A percentile compares a stretch with the other conserved stretches of the same genome.
Evolutionary conservation across 257 asterid genomes (phyloP).

Genomic region (Jacaranda mimosifolia): DNA sequence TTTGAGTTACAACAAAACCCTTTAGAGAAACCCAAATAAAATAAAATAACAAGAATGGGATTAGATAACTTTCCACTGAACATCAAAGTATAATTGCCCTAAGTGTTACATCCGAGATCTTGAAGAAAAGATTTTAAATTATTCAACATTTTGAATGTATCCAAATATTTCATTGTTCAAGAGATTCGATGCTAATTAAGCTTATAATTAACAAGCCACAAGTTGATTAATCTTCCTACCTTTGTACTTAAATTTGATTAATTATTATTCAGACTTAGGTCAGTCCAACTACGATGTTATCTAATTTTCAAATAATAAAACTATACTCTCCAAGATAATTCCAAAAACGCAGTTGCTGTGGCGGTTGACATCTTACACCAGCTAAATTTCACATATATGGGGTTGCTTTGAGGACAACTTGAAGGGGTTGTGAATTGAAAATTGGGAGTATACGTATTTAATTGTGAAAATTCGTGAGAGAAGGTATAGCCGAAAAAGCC

Average conservation of each 20-base stretch:
- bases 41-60: background rate
- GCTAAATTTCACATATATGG: background rate
- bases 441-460: background rate
- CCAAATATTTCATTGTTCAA: slow-evolving; percentile 34
- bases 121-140: background rate
- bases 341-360: slow-evolving; percentile 7
- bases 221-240: slow-evolving; percentile 18
- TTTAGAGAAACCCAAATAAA: background rate
- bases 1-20: too few species aligned
- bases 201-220: slow-evolving; percentile 10
- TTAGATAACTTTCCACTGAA: background rate
- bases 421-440: slow-evolving; percentile 2
- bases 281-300: slow-evolving; percentile 3
- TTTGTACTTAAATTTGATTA: background rate
- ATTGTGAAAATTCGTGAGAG: background rate
- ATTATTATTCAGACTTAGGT: background rate
- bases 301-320: background rate
- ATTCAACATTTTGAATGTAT: background rate
- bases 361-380: slow-evolving; percentile 37
- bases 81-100: background rate
- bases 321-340: slow-evolving; percentile 18
- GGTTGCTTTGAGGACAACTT: too few species aligned
- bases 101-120: background rate
- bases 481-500: background rate
- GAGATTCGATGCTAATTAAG: slow-evolving; percentile 28